Evolutionary conservation across 352 stramenopile genomes (phyloP), one percentile per base, ranked within the genome.

Genomic region (Phytophthora megakarya): DNA sequence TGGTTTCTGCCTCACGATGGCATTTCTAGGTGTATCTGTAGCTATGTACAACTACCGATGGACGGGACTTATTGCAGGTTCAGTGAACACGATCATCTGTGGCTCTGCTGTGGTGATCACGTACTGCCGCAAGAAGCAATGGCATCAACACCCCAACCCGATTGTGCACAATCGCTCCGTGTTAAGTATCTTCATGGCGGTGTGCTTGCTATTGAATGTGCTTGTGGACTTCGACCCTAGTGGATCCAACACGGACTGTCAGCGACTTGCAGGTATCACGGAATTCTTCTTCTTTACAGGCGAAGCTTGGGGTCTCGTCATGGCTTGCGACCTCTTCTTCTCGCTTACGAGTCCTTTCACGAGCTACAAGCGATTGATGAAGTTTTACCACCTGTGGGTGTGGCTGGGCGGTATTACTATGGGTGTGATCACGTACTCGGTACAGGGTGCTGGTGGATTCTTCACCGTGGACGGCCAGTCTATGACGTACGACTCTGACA

Each of bases 281-380:
- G 88, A 96, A 65, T 96, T 96, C 64, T 95, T 95, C 70, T 94
- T 96, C 57, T 95, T 95, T 66, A 90, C 86, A 19, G 86, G 81
- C 22, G 88, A 96, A 45, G 86, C 86, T 0, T 96, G 88, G 88
- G 83, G 83, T 23, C 84, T 96, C 43, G 84, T 94, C 54, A 96
- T 96, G 88, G 85, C 88, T 5, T 92, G 86, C 43, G 88, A 96
- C 58, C 75, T 96, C 19, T 94, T 93, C 70, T 93, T 90, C 44
- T 96, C 88, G 56, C 78, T 96, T 33, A 95, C 79, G 12, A 94
- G 88, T 70, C 88, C 88, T 8, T 96, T 96, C 63, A 96, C 87
- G 50, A 94, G 85, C 64, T 96, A 96, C 73, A 96, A 96, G 62
- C 77, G 85, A 26, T 75, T 93, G 61, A 95, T 96, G 86, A 86